These are phyloP conservation scores for Porpolomopsis calyptriformis DNA, from an alignment of 768 basidiomycete species.

Conservation along the genomic window DNA sequence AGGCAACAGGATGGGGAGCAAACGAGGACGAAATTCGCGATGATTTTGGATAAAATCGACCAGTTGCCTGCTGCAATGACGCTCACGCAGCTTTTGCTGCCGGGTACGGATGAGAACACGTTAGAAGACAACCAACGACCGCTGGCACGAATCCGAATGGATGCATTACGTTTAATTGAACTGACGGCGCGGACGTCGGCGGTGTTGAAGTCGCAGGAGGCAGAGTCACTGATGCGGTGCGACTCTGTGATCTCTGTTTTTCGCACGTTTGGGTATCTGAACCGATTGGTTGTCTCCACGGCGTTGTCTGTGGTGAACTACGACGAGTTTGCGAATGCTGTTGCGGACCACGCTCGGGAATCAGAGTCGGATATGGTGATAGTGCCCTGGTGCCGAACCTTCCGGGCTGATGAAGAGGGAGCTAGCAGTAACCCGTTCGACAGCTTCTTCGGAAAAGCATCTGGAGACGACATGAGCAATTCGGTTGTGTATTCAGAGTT, in stretches of 20 bases:
- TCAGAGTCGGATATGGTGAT: conserved; percentile 63
- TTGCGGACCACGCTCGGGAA: conserved; percentile 49
- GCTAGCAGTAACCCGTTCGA: conserved; percentile 61
- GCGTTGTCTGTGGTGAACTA: conserved; percentile 67
- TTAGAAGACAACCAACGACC: conserved; percentile 1
- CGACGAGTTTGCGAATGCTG: conserved; percentile 59
- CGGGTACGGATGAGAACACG: conserved; percentile 11
- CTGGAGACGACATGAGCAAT: conserved; percentile 38
- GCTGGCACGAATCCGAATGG: conserved; percentile 34
- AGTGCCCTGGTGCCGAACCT: conserved; percentile 64
- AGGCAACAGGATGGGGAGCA: conserved; percentile 23
- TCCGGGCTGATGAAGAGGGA: conserved; percentile 17
- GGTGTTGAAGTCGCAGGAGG: conserved; percentile 70
- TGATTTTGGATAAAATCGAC: conserved; percentile 75
- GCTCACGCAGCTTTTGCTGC: conserved; percentile 60
- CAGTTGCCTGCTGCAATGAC: conserved; percentile 78
- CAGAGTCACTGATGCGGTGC: conserved; percentile 54
- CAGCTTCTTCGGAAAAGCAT: conserved; percentile 52
- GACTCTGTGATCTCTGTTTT: conserved; percentile 69
- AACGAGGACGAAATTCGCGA: conserved; percentile 49
- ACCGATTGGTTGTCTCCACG: conserved; percentile 53
- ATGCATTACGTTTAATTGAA: conserved; percentile 83
- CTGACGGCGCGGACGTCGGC: conserved; percentile 82
- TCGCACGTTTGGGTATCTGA: conserved; percentile 67
- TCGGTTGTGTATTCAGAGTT: conserved; percentile 69